Evolutionary conservation across 371 early-diverging fungal genomes (phyloP), one percentile per base, ranked within the genome.

Genomic region (Actinomortierella wolfii): DNA sequence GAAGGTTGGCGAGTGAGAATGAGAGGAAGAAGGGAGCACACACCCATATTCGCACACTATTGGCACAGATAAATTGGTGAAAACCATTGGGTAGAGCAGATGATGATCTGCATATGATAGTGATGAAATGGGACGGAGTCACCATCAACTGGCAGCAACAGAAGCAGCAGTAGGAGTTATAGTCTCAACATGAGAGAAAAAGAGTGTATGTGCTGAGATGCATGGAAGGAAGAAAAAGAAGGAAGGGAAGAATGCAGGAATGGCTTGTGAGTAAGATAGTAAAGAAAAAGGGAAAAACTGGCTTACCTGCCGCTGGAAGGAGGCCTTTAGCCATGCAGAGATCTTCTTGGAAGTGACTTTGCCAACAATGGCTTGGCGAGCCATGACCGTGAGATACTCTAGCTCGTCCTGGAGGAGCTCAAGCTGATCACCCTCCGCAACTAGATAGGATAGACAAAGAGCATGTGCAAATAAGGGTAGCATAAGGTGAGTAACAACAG

Each of bases 281-380:
- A 21, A 18, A 34, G 34, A 11, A 34, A 11, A 34, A 34, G 34
- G 34, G 34, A 11, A 11, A 11, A 34, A 8, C 8, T 3, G 2
- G 47, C 47, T 18, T 8, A 47, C 47, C 24, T 47, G 24, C 47
- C 18, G 17, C 21, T 18, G 20, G 21, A 20, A 24, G 2, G 20
- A 6, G 3, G 47, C 8, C 51, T 73, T 73, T 14, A 73, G 67
- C 73, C 67, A 73, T 14, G 61, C 55, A 0, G 73, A 58, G 25
- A 73, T 73, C 57, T 73, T 73, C 34, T 73, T 73, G 46, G 73
- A 73, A 6, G 73, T 73, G 56, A 73, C 34, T 45, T 73, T 73
- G 56, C 67, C 73, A 41, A 62, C 62, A 62, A 73, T 66, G 24
- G 73, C 56, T 51, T 54, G 59, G 43, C 66, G 66, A 49, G 62